A percentile compares a stretch with the other conserved stretches of the same genome.
These are phyloP conservation scores for Singerocomus inundabilis DNA, from an alignment of 1,284 basidiomycete species.

Conservation along the genomic window DNA sequence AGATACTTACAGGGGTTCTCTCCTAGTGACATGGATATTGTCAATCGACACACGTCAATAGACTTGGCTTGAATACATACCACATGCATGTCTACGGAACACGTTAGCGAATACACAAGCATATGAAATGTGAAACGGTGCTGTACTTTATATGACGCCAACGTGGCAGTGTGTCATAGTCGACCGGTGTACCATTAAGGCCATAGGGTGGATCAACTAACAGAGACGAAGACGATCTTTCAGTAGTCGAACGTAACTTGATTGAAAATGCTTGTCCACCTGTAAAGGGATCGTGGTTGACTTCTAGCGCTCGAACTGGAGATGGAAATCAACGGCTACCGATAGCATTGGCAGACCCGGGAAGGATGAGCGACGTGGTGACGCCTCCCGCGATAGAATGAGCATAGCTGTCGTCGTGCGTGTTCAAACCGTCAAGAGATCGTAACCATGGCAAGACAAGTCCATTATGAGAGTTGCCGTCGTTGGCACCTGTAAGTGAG, in stretches of 20 bases:
- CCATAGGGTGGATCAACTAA: slow-evolving; percentile 47
- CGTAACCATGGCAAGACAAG: slow-evolving; percentile 39
- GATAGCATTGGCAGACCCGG: slow-evolving; percentile 56
- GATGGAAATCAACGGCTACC: slow-evolving; percentile 34
- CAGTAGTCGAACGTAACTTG: slow-evolving; percentile 46
- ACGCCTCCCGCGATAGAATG: slow-evolving; percentile 45
- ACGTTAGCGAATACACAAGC: neutral
- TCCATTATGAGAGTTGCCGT: slow-evolving; percentile 42
- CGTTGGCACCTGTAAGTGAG: slow-evolving; percentile 39
- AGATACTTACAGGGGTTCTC: slow-evolving; percentile 24
- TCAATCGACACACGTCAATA: neutral
- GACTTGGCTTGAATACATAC: slow-evolving; percentile 19
- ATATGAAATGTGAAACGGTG: neutral
- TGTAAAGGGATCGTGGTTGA: slow-evolving; percentile 19
- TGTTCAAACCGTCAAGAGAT: slow-evolving; percentile 31
- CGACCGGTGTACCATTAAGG: slow-evolving; percentile 34
- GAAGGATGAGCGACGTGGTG: slow-evolving; percentile 67
- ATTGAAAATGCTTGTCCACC: slow-evolving; percentile 50
- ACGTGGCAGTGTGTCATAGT: slow-evolving; percentile 34
- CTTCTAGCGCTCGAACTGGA: slow-evolving; percentile 19
- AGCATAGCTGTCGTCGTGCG: slow-evolving; percentile 31
- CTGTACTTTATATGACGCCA: slow-evolving; percentile 49
- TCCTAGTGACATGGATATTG: slow-evolving; percentile 11
- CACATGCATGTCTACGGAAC: slow-evolving; percentile 43
- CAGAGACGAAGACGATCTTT: slow-evolving; percentile 43